Evolutionary conservation across 208 protist species (phyloP), one percentile per base, ranked within the genome.

Genomic region (Wallacemonas sp.): DNA sequence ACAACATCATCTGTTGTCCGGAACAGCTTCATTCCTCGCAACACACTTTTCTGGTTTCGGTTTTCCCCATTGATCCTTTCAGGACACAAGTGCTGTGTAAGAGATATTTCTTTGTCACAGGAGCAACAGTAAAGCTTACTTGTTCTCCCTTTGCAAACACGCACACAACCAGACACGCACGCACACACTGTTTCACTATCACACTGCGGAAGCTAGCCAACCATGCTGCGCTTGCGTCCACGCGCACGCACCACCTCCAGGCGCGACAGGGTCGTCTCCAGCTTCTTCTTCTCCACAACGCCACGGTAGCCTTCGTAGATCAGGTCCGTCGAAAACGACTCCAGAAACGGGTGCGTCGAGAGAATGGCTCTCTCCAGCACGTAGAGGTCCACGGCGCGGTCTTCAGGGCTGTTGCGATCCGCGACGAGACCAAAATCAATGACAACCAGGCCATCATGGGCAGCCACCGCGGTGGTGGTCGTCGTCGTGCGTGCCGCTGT

Each of bases 351-450:
- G 72, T 99, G 98, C 1, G 98, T 98, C 1, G 85, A 92, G 4
- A 85, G 49, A 41, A 99, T 84, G 12, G 98, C 98, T n/a, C 97
- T 74, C 80, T 99, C 97, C 2, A 99, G 81, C 33, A 99, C 98
- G 68, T 99, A 99, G 2, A 99, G 76, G 73, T 99, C 98, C 0
- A 99, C 98, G 0, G 98, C 98, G 27, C 96, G 95, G 69, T 99
- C 98, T 80, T 99, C 98, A 0, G 71, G 63, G 26, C 74, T 82
- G 24, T 62, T 85, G 52, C 96, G 96, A 16, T 93, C 72, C 56
- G 78, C 95, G 29, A 93, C 90, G 1, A 99, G 82, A 5, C 98
- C 98, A 83, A 99, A 99, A 75, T 99, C 98, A 36, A 99, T 96
- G 14, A 99, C 80, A 9, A 96, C 82, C 23, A 97, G 52, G 9